A percentile compares a stretch with the other conserved stretches of the same genome.
Evolutionary conservation across 805 yeast species (phyloP).

Genomic region (Cyberlindnera euphorbiae): DNA sequence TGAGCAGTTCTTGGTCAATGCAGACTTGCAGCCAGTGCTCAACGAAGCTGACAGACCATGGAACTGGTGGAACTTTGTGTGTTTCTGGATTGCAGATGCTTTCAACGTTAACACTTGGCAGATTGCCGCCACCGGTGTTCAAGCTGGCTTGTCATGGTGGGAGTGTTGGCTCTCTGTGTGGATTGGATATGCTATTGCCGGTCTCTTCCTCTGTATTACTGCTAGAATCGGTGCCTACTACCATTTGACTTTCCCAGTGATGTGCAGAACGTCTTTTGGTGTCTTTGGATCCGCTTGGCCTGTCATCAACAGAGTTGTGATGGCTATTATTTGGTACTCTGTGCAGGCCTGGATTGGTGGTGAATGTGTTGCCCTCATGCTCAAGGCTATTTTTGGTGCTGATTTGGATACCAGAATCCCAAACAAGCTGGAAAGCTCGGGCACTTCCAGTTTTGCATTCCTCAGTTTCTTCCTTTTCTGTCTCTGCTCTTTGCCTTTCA

Average conservation of each 20-base stretch:
- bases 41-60: conserved; percentile 69
- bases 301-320: conserved; percentile 78
- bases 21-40: conserved; percentile 70
- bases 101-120: conserved; percentile 91
- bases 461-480: conserved; percentile 78
- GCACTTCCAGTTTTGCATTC: conserved; percentile 68
- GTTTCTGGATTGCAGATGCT: conserved; percentile 87
- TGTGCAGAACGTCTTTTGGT: conserved; percentile 79
- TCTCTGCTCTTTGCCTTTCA: conserved; percentile 72
- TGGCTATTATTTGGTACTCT: conserved; percentile 86
- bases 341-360: conserved; percentile 87
- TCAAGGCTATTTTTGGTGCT: conserved; percentile 69
- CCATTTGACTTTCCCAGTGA: conserved; percentile 83
- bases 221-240: conserved; percentile 78
- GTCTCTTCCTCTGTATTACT: conserved; percentile 58
- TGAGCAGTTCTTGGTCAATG: conserved; percentile 66
- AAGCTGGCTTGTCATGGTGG: conserved; percentile 84
- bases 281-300: conserved; percentile 90
- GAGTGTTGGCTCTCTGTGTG: conserved; percentile 86
- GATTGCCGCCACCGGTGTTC: conserved; percentile 82
- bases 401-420: conserved; percentile 58
- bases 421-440: conserved; percentile 52
- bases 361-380: conserved; percentile 73
- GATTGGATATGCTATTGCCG: conserved; percentile 75
- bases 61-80: conserved; percentile 78